Evolutionary conservation across 2,329 filamentous ascomycete genomes (phyloP).

Genomic region (Aspergillus texensis): DNA sequence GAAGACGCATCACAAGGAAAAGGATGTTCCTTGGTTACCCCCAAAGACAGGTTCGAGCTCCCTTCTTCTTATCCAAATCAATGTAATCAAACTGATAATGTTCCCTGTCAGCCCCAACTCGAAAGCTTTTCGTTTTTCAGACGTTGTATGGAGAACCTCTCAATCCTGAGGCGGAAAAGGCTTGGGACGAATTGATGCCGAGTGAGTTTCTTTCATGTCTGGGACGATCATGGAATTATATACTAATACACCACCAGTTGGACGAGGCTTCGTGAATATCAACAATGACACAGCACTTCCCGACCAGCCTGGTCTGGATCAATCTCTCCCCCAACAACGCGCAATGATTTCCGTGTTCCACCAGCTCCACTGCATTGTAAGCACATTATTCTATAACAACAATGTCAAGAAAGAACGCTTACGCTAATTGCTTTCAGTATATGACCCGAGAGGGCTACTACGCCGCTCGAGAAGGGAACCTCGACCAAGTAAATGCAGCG

Average conservation of each 20-base stretch:
- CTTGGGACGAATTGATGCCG: background rate
- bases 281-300: background rate
- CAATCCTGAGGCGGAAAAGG: background rate
- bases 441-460: background rate
- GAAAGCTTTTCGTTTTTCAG: background rate
- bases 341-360: background rate
- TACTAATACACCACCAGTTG: background rate
- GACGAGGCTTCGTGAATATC: background rate
- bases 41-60: background rate
- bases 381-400: no score
- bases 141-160: background rate
- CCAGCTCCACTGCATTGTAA: background rate
- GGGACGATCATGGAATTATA: background rate
- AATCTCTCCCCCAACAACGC: background rate
- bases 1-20: background rate
- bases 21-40: background rate
- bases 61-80: background rate
- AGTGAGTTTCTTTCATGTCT: background rate
- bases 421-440: background rate
- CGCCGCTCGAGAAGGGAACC: background rate
- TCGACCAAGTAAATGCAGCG: background rate
- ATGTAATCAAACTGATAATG: background rate
- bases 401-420: no score
- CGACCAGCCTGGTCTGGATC: background rate
- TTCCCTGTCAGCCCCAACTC: background rate